Conservation (phyloP, 805 yeast species). For the Wickerhamiella slavikovae region DNA sequence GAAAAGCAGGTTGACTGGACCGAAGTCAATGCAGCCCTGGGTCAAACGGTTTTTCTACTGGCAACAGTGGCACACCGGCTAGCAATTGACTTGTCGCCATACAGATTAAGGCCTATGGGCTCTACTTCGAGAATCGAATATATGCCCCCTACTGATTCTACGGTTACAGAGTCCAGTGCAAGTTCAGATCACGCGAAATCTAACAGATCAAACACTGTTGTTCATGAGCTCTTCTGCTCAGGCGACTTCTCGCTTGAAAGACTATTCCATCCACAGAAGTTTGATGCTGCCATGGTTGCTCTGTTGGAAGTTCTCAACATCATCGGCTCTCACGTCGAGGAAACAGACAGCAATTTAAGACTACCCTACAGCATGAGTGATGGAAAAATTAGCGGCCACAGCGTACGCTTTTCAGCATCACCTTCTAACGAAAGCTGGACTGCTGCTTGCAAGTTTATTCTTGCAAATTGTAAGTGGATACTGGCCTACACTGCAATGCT, state of each 20-base stretch:
- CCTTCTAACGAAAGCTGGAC: constrained; percentile 70
- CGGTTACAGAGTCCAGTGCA: too few relatives aligned
- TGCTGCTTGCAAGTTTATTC: constrained; percentile 59
- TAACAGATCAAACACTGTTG: too few relatives aligned
- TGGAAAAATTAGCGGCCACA: constrained; percentile 58
- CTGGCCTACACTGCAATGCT: constrained; percentile 32
- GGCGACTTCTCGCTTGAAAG: constrained; percentile 59
- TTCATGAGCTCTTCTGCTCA: constrained; percentile 43
- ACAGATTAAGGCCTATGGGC: constrained; percentile 61
- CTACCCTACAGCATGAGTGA: constrained; percentile 54
- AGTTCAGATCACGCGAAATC: constrained; percentile 20
- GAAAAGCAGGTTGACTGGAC: constrained; percentile 59
- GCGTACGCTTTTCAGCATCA: constrained; percentile 46
- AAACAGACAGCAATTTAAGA: constrained; percentile 31
- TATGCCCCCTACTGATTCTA: constrained; percentile 17
- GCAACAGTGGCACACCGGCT: constrained; percentile 42
- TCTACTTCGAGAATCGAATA: constrained; percentile 49
- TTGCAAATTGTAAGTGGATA: constrained; percentile 72
- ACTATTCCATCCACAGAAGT: constrained; percentile 47
- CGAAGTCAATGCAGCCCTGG: constrained; percentile 80
- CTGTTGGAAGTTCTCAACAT: constrained; percentile 39
- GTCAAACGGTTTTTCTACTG: constrained; percentile 55
- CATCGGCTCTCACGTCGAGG: constrained; percentile 25
- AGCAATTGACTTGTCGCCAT: constrained; percentile 33
- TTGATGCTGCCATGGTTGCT: constrained; percentile 69